Conservation (phyloP, 495 filamentous ascomycete genomes). For the Penicillium cataractarum region DNA sequence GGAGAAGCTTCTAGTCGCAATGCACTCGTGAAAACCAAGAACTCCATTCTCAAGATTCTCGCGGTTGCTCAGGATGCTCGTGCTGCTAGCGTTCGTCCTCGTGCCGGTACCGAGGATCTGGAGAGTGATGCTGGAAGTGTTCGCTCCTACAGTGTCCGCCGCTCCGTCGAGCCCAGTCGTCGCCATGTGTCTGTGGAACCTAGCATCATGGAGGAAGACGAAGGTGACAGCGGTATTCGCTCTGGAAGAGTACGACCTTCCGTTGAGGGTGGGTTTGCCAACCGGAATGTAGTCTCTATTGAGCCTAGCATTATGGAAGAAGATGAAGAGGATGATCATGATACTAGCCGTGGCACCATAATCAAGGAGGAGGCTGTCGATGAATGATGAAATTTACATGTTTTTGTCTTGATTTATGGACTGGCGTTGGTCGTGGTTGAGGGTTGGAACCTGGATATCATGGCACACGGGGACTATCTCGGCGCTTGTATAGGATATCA, state of each 20-base stretch:
- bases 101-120: conserved; percentile 44
- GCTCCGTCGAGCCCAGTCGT: conserved; percentile 44
- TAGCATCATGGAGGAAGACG: conserved; percentile 56
- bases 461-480: background rate
- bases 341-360: conserved; percentile 52
- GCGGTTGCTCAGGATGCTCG: conserved; percentile 43
- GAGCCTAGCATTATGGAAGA: conserved; percentile 47
- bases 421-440: conserved; percentile 22
- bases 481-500: conserved; percentile 18
- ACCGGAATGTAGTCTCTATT: conserved; percentile 25
- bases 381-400: conserved; percentile 32
- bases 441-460: background rate
- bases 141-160: conserved; percentile 43
- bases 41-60: conserved; percentile 54
- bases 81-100: conserved; percentile 34
- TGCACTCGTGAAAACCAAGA: conserved; percentile 77
- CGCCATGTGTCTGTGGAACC: conserved; percentile 46
- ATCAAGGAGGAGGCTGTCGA: conserved; percentile 54
- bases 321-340: conserved; percentile 58
- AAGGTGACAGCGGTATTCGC: conserved; percentile 30
- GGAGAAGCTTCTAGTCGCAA: conserved; percentile 73
- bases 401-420: conserved; percentile 21
- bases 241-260: conserved; percentile 27
- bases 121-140: conserved; percentile 41
- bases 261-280: conserved; percentile 22